These are phyloP conservation scores for Cajanus cajan DNA, from an alignment of 306 rosid genomes.

Conservation along the genomic window DNA sequence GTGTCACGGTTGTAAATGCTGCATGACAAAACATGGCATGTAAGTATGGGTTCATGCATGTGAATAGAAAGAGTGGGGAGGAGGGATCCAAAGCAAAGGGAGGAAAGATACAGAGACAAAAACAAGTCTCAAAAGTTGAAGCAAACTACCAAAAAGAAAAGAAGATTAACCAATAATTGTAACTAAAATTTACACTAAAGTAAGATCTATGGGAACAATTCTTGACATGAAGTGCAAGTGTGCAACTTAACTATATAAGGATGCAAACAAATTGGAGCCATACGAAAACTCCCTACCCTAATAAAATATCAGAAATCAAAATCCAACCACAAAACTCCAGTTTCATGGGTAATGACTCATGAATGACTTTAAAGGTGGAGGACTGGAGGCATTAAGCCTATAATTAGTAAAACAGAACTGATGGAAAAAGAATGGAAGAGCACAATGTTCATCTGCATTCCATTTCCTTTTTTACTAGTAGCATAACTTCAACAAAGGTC, in stretches of 20 bases:
- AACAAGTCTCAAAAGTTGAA: background rate
- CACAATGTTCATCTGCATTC: too few species aligned
- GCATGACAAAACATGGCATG: conserved; percentile 9
- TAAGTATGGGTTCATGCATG: background rate
- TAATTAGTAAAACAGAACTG: too few species aligned
- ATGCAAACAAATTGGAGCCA: background rate
- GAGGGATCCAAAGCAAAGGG: background rate
- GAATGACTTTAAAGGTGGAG: background rate
- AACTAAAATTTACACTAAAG: background rate
- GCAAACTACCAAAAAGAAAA: background rate
- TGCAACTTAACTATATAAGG: background rate
- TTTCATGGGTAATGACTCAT: background rate
- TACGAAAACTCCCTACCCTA: background rate
- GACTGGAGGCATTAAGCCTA: too few species aligned
- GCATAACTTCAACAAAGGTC: too few species aligned
- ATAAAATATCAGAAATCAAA: background rate
- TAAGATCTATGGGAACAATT: background rate
- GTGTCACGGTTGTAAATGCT: background rate
- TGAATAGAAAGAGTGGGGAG: background rate
- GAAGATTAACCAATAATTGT: background rate
- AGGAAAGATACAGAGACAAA: background rate
- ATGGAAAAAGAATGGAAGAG: too few species aligned
- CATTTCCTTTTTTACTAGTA: too few species aligned
- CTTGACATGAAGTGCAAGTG: background rate
- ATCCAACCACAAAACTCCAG: background rate